These are phyloP conservation scores for Micromonas commoda DNA, from an alignment of 139 green algal species.

Conservation along the genomic window DNA sequence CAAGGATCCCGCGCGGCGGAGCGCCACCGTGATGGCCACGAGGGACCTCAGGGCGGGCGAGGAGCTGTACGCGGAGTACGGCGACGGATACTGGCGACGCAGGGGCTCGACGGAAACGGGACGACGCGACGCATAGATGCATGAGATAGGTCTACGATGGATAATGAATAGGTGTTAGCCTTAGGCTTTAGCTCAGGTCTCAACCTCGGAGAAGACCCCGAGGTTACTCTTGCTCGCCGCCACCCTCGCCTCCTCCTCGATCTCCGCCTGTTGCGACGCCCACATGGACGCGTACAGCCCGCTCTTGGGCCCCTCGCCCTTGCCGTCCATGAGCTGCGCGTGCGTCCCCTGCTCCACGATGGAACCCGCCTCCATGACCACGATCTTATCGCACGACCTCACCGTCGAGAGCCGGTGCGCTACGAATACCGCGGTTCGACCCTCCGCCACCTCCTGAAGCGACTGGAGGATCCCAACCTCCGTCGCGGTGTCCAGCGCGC, in stretches of 20 bases:
- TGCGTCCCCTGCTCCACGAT: slow-evolving; percentile 66
- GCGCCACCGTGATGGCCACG: background rate
- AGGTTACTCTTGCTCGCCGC: background rate
- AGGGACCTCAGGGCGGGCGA: background rate
- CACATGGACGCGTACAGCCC: slow-evolving; percentile 44
- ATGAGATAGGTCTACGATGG: background rate
- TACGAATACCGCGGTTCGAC: slow-evolving; percentile 84
- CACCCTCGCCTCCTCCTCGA: background rate
- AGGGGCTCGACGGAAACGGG: background rate
- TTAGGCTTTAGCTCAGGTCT: slow-evolving; percentile 5
- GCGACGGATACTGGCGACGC: slow-evolving; percentile 6
- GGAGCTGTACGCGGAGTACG: slow-evolving; percentile 22
- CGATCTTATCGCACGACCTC: slow-evolving; percentile 69
- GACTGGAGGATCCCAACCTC: slow-evolving; percentile 59
- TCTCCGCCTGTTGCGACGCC: slow-evolving; percentile 32
- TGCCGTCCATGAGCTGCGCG: slow-evolving; percentile 49
- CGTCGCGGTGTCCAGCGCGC: slow-evolving; percentile 46
- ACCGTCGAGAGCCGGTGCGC: slow-evolving; percentile 85
- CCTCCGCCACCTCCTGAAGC: slow-evolving; percentile 50
- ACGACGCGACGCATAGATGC: too few relatives aligned
- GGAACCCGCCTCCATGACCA: slow-evolving; percentile 54
- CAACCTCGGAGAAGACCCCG: background rate
- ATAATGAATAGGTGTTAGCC: background rate
- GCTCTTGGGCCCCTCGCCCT: background rate
- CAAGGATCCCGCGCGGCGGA: background rate